Conservation (phyloP, 2,329 filamentous ascomycete genomes). For the Phaeomoniella chlamydospora region DNA sequence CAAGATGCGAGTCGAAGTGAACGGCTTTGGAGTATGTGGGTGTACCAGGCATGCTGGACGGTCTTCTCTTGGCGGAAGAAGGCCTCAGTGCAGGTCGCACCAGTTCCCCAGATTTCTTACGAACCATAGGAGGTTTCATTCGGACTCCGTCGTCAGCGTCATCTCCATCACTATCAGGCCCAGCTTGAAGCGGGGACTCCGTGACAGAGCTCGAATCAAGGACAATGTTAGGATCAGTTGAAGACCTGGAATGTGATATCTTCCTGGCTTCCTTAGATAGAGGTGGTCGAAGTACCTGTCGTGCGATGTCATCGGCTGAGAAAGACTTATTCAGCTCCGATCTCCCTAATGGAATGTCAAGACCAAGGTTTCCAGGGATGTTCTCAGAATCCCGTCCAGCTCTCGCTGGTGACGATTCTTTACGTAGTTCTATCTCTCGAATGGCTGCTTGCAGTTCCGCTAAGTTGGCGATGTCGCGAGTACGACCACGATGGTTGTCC, state of each 20-base stretch:
- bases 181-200: conserved; percentile 26
- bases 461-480: conserved; percentile 27
- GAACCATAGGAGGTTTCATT: conserved; percentile 77
- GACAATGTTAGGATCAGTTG: conserved; percentile 39
- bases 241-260: conserved; percentile 46
- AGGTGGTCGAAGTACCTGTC: conserved; percentile 14
- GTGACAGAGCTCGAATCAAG: conserved; percentile 24
- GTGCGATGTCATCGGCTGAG: not conserved
- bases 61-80: conserved; percentile 57
- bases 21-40: conserved; percentile 92
- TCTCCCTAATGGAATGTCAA: conserved; percentile 13
- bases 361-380: conserved; percentile 7
- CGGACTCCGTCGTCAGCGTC: conserved; percentile 43
- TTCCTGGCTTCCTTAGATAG: conserved; percentile 42
- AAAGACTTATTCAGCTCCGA: conserved; percentile 34
- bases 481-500: conserved; percentile 25
- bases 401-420: conserved; percentile 41
- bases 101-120: conserved; percentile 96
- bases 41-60: conserved; percentile 94
- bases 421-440: conserved; percentile 57
- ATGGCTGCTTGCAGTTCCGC: conserved; percentile 70
- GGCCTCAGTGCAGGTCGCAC: conserved; percentile 82
- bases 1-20: conserved; percentile 94
- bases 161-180: conserved; percentile 21
- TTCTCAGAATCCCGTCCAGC: conserved; percentile 10